Percentiles rank a stretch among this genome's conserved stretches.
These are phyloP conservation scores for Arctostaphylos glauca DNA, from an alignment of 148 eudicot species.

Conservation along the genomic window DNA sequence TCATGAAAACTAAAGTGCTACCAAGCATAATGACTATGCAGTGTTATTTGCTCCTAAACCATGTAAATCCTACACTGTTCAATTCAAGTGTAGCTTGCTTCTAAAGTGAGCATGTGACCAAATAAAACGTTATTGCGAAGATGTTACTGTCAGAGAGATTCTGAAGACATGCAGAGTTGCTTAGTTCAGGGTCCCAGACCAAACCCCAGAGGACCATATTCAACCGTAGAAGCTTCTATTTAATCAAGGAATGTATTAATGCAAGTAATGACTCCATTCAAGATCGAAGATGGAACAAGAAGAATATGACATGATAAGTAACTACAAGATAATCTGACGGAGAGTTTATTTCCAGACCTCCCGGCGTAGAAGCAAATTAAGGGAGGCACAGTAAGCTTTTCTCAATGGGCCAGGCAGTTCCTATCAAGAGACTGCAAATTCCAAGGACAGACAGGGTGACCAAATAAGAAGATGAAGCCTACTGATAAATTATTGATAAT, in stretches of 20 bases:
- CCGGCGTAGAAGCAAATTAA: constrained; percentile 83
- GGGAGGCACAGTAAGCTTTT: constrained; percentile 90
- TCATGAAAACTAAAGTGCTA: neutral
- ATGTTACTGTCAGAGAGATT: neutral
- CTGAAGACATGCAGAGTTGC: neutral
- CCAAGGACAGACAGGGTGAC: constrained; percentile 9
- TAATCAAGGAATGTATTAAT: neutral
- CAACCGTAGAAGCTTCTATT: neutral
- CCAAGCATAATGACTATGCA: neutral
- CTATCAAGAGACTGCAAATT: constrained; percentile 73
- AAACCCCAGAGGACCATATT: too few species aligned
- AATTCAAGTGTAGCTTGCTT: neutral
- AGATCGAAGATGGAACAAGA: constrained; percentile 1
- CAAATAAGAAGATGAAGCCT: neutral
- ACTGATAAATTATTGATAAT: neutral
- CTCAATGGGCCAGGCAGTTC: constrained; percentile 73
- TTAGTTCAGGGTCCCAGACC: neutral
- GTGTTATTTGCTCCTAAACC: neutral
- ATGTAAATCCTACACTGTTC: neutral
- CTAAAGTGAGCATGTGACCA: neutral
- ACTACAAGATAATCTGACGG: neutral
- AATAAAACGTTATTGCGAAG: neutral
- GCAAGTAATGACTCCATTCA: neutral
- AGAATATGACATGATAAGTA: neutral
- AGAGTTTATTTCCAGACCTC: constrained; percentile 48